Evolutionary conservation across 1,284 basidiomycete genomes (phyloP), one percentile per base, ranked within the genome.

Genomic region (Pseudozyma flocculosa): DNA sequence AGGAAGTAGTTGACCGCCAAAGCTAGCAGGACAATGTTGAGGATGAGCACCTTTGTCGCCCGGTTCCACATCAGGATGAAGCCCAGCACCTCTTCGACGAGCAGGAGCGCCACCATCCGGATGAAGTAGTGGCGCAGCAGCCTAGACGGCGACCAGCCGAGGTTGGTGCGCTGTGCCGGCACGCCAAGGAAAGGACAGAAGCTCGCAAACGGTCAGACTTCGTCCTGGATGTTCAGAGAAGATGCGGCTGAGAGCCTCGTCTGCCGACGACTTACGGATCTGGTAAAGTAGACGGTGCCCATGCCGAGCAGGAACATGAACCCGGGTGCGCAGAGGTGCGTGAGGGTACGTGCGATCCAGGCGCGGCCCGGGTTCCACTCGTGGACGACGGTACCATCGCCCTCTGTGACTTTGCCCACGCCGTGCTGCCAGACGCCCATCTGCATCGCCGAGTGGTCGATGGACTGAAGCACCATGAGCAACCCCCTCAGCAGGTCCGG

Each of bases 231-330:
- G n/a, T n/a, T n/a, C n/a, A n/a, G n/a, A n/a, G n/a, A n/a, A n/a
- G n/a, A n/a, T n/a, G n/a, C n/a, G n/a, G n/a, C n/a, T n/a, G n/a
- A n/a, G n/a, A n/a, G n/a, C n/a, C n/a, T n/a, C n/a, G n/a, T n/a
- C n/a, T n/a, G n/a, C n/a, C n/a, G 7, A 29, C 17, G 53, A 26
- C 23, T 37, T 15, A 19, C 22, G 0, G 51, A 61, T 13, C 49
- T 45, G 26, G 53, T 52, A 18, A 70, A 70, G 43, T 65, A 72
- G 2, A 63, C 68, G 8, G 55, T 43, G 0, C 70, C 70, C 61
- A 72, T 68, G 15, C 70, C 70, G 40, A 70, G 50, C 4, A 72
- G 38, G 36, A 68, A 49, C 45, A 67, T 59, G 39, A 72, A 70
- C 0, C 70, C 70, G 2, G 68, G 61, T 0, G 70, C 68, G 34